Base-by-base conservation (phyloP, 208 protist genomes). In the Wallacemonas collosoma region DNA sequence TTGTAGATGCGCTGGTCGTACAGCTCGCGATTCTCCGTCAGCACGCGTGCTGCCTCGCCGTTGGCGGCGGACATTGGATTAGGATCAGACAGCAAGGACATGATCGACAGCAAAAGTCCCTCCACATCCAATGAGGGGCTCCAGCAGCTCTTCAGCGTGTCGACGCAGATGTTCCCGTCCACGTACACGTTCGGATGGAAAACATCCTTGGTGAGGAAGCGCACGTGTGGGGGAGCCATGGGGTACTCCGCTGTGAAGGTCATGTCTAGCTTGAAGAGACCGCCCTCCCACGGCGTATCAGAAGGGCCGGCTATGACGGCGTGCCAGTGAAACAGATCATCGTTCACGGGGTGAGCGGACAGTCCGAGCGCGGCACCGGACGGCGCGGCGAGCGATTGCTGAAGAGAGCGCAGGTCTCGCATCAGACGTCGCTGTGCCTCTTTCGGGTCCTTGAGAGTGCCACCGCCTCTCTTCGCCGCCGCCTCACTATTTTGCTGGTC, bases 141-240 rank as follows among this genome's bases (percentile, higher is more conserved):
- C 99, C 99, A 99, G 73, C 98, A 90, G 68, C 98, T 98, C 80
- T 99, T 98, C 11, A 99, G 92, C 54, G 99, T 99, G 83, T 99
- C 99, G 41, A 99, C 88, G 89, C 99, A 99, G 63, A 99, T 99
- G 60, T 88, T 83, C 17, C 99, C 98, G 71, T 99, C 91, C 7
- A 91, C 82, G 80, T 99, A 99, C n/a, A 99, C 98, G 80, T 99
- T 99, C 14, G 99, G 99, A 80, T 99, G 99, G 71, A 99, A 99
- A 72, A 99, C 97, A 64, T 97, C 88, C 67, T 83, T 84, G 2
- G 98, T 99, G 26, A 98, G 67, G 82, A 99, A 99, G 69, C 88
- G 97, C 7, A 99, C 98, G 45, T 82, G 81, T 7, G 99, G 99
- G 53, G 99, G 88, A 58, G 98, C 98, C 72, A 99, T 78, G 5